Percentiles rank a stretch among this genome's conserved stretches.
Evolutionary conservation across 2,329 filamentous ascomycete genomes (phyloP).

Genomic region (Verticillium longisporum): DNA sequence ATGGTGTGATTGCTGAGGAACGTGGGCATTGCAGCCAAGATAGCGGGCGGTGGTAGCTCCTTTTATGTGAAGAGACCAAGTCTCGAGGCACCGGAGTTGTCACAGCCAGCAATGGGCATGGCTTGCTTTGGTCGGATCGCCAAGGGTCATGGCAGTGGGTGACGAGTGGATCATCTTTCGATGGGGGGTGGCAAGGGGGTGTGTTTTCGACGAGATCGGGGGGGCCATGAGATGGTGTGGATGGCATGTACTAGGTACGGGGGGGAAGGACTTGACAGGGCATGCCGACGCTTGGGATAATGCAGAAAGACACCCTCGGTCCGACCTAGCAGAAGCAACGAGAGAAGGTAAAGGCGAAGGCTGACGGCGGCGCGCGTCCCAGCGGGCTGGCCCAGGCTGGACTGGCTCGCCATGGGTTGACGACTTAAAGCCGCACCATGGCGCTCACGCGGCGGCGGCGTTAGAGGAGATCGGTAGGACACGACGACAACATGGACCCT

Average conservation of each 20-base stretch:
- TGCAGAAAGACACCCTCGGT: background rate
- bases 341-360: background rate
- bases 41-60: background rate
- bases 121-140: constrained; percentile 1
- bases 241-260: background rate
- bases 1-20: constrained; percentile 1
- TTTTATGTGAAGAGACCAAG: background rate
- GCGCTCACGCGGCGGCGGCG: background rate
- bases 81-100: background rate
- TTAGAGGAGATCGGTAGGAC: background rate
- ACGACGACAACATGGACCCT: background rate
- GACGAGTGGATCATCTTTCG: background rate
- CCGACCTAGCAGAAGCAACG: background rate
- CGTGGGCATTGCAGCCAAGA: background rate
- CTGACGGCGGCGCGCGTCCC: background rate
- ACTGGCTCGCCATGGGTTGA: background rate
- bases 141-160: constrained; percentile 1
- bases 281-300: background rate
- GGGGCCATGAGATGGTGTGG: background rate
- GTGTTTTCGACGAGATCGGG: background rate
- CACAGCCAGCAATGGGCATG: background rate
- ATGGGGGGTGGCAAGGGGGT: background rate
- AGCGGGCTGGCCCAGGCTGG: background rate
- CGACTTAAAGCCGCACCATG: background rate
- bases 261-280: background rate